Percentiles rank a stretch among this genome's conserved stretches.
These are phyloP conservation scores for Acer campestre DNA, from an alignment of 345 rosid species.

Conservation along the genomic window DNA sequence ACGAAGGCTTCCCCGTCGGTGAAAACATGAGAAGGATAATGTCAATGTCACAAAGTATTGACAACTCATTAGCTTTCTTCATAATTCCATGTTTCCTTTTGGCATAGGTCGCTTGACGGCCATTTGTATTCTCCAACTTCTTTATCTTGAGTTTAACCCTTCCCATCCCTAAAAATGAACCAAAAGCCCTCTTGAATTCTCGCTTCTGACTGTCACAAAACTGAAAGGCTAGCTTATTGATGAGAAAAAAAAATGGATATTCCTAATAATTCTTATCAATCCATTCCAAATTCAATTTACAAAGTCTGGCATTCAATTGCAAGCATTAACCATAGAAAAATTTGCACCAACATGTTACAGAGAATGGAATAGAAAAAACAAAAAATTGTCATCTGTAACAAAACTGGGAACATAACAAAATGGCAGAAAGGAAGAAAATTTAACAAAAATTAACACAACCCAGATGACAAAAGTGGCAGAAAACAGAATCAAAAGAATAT, in stretches of 20 bases:
- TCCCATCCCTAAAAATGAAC: conserved; percentile 63
- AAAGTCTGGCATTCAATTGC: background rate
- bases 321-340: background rate
- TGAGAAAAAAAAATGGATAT: background rate
- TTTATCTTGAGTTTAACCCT: conserved; percentile 79
- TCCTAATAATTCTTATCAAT: background rate
- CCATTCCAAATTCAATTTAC: background rate
- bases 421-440: background rate
- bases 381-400: background rate
- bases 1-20: conserved; percentile 65
- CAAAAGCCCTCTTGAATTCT: background rate
- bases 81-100: conserved; percentile 75
- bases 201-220: background rate
- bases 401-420: background rate
- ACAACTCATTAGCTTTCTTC: conserved; percentile 77
- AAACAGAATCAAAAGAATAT: background rate
- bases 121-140: conserved; percentile 65
- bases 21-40: conserved; percentile 83
- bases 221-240: background rate
- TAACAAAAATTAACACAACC: background rate
- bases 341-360: background rate
- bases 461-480: background rate
- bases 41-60: conserved; percentile 70
- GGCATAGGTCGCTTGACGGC: conserved; percentile 71
- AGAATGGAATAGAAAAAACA: too few species aligned